Conservation (phyloP, 352 stramenopile species). For the Phytophthora pinifolia region DNA sequence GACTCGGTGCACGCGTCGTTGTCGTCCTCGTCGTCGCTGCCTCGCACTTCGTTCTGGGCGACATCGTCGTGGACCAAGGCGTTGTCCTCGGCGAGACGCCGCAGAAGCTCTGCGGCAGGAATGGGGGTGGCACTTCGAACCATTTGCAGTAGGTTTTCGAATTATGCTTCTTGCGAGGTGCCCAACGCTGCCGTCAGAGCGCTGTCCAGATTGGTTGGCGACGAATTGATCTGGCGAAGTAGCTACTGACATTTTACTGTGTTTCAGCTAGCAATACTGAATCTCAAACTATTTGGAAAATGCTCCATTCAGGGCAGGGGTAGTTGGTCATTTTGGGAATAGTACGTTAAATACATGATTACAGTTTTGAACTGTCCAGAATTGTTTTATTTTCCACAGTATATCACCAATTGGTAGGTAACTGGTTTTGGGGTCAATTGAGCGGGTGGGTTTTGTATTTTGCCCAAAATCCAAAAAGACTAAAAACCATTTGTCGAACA, state of each 20-base stretch:
- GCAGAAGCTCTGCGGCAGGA: not conserved
- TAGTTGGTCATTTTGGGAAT: too few species aligned
- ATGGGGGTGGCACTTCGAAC: not conserved
- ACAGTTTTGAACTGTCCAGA: too few species aligned
- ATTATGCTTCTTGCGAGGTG: not conserved
- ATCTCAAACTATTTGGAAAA: too few species aligned
- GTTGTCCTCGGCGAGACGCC: not conserved
- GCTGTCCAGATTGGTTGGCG: not conserved
- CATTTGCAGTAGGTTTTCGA: constrained; percentile 8
- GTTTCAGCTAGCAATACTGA: too few species aligned
- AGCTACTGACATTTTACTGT: too few species aligned
- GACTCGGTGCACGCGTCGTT: not conserved
- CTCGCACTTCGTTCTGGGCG: not conserved
- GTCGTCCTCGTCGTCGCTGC: not conserved
- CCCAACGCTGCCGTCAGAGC: too few species aligned
- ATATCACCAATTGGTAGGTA: not conserved
- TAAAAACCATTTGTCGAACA: too few species aligned
- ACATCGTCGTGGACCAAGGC: constrained; percentile 1
- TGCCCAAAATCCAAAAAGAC: too few species aligned
- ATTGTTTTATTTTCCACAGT: not conserved
- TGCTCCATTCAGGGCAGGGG: too few species aligned
- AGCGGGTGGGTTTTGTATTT: too few species aligned
- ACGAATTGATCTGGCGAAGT: not conserved
- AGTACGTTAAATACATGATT: too few species aligned
- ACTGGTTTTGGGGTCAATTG: constrained; percentile 3